Base-by-base conservation (phyloP, 129 eudicot genomes). In the Gnaphalium uliginosum region DNA sequence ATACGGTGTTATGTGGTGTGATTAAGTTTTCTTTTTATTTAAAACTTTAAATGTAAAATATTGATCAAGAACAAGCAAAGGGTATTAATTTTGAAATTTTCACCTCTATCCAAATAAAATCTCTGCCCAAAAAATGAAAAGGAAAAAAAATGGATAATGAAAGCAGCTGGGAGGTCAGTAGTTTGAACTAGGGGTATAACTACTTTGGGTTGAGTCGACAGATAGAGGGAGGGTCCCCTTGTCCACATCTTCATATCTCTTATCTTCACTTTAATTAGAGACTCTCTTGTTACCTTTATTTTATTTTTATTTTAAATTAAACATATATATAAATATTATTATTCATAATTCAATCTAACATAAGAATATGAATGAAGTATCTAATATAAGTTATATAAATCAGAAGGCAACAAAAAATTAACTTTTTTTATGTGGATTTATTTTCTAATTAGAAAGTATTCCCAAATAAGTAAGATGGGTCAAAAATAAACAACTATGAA, bases 181-280 rank as follows among this genome's bases (percentile, higher is more conserved):
- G 72, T 48, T 62, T 79, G 22, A 68, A 80, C 78, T 72, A 71
- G 67, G 77, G 82, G 82, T 63, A 71, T 79, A 79, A 79, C 83
- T 72, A 79, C 75, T 67, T 79, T 79, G 69, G 83, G 75, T 73
- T 73, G 75, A 79, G 79, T 79, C 61, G 75, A 80, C 54, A 30
- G 69, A 80, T 66, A 66, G 62, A 65, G 74, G 74, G 68, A 79
- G 83, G 83, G 83, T 56, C 79, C 83, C 83, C 79, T 48, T 72
- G 21, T 41, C 74, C 74, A 58, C 62, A 57, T 57, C 75, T 73
- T 58, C 30, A 10, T 56, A 9, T 54, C 76, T 54, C 73, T 68
- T 30, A 25, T 29, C 73, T 79, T 35, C 75, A 68, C 81, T 77
- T 68, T 68, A 79, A 35, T 23, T 9, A 75, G 60, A 15, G 50